A percentile compares a stretch with the other conserved stretches of the same genome.
Conservation (phyloP, 441 rosid genomes). For the Erysimum cheiri region DNA sequence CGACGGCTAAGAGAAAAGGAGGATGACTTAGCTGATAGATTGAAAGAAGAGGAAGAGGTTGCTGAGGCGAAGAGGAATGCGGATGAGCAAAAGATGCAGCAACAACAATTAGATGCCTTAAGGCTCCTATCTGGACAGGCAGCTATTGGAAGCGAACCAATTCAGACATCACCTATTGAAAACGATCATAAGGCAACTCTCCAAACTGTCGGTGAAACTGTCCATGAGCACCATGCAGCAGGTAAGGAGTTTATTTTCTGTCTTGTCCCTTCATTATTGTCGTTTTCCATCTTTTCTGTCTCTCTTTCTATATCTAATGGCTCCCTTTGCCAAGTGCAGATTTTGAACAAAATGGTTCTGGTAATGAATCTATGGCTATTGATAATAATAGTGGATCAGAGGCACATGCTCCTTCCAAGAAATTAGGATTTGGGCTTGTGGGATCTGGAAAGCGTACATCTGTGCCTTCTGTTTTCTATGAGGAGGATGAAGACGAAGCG, state of each 20-base stretch:
- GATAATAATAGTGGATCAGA: conserved; percentile 58
- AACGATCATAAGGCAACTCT: conserved; percentile 50
- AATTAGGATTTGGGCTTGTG: conserved; percentile 95
- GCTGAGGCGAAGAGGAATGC: conserved; percentile 79
- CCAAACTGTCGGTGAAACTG: conserved; percentile 47
- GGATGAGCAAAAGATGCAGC: conserved; percentile 80
- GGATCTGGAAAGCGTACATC: conserved; percentile 92
- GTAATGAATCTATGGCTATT: conserved; percentile 50
- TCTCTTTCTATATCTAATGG: conserved; percentile 16
- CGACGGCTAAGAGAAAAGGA: conserved; percentile 79
- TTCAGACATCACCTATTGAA: conserved; percentile 52
- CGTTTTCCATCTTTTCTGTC: conserved; percentile 14
- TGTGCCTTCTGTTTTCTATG: conserved; percentile 92
- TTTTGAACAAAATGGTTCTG: conserved; percentile 61
- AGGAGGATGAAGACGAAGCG: conserved; percentile 92
- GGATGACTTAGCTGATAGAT: conserved; percentile 80
- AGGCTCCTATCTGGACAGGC: conserved; percentile 59
- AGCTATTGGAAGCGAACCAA: conserved; percentile 54
- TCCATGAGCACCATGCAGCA: conserved; percentile 37
- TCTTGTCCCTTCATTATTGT: conserved; percentile 3
- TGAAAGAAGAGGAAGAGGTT: conserved; percentile 85
- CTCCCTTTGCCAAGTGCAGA: conserved; percentile 53
- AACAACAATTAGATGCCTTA: conserved; percentile 66
- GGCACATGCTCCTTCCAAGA: conserved; percentile 64
- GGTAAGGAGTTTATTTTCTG: conserved; percentile 38